These are phyloP conservation scores for Quercus ilex DNA, from an alignment of 306 rosid genomes.

Conservation along the genomic window DNA sequence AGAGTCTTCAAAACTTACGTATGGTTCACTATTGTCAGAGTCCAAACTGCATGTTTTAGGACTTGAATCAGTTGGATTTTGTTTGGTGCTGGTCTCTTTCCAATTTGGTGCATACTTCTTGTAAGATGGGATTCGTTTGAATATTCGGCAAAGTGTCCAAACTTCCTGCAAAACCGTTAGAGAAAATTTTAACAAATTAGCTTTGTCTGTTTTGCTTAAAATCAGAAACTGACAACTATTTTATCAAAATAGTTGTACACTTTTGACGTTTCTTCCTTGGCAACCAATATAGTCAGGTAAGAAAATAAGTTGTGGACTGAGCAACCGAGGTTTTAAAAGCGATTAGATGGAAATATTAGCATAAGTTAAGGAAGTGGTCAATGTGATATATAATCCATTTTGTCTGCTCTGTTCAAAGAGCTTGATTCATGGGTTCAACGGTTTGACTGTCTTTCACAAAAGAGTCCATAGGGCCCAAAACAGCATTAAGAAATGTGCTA, in stretches of 20 bases:
- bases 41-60: slow-evolving; percentile 62
- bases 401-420: neutral
- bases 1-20: slow-evolving; percentile 33
- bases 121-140: slow-evolving; percentile 63
- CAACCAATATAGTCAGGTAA: neutral
- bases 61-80: slow-evolving; percentile 27
- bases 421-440: neutral
- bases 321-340: too few relatives aligned
- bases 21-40: slow-evolving; percentile 38
- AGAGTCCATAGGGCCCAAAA: neutral
- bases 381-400: neutral
- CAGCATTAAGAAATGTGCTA: too few relatives aligned
- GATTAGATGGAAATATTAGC: too few relatives aligned
- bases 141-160: slow-evolving; percentile 87
- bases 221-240: neutral
- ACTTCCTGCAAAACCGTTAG: slow-evolving; percentile 61
- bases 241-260: neutral
- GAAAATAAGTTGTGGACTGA: neutral
- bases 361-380: too few relatives aligned
- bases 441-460: neutral
- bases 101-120: slow-evolving; percentile 47
- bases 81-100: slow-evolving; percentile 31
- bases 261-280: neutral
- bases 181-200: neutral
- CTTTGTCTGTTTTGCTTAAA: neutral